Evolutionary conservation across 495 filamentous ascomycete genomes (phyloP), one percentile per base, ranked within the genome.

Genomic region (Penicillium macrosclerotiorum): DNA sequence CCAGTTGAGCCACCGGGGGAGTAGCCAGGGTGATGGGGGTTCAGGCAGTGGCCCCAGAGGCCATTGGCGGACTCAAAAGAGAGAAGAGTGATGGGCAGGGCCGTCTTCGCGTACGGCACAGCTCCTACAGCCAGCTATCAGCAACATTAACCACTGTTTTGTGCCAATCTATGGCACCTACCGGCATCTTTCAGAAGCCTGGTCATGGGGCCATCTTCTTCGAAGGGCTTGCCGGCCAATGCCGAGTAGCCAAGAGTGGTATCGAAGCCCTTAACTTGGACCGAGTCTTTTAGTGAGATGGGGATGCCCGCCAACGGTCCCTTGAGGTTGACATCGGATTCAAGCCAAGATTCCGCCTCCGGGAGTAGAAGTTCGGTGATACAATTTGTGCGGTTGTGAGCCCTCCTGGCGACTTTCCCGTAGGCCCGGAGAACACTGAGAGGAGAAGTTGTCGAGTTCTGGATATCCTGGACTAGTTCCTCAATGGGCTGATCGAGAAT

Each of bases 61-160:
- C 90, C 90, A 65, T 95, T 98, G 33, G 82, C 83, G 14, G 86
- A 90, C 64, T 97, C 93, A 57, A 97, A 97, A 23, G 85, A 90
- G 39, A 97, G 75, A 6, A 98, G 78, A 0, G 92, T 95, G 39
- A 92, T 86, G 3, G 93, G 93, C n/a, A 93, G 58, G 43, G 93
- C 92, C 1, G 93, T 98, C 74, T 97, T 98, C 13, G 91, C 89
- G 63, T 96, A 96, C 1, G 93, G 93, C 1, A 98, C 76, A 3
- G 93, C 93, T n/a, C 88, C 86, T 79, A 20, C 18, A 8, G 30
- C 2, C 3, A 13, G 45, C 5, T n/a, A 56, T 49, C 18, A 39
- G 27, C 17, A 17, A 39, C 14, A 8, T 23, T 3, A 11, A 19
- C n/a, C 5, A n/a, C 11, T 31, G 18, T 7, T 3, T 9, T 17